Conservation (phyloP, 2,329 filamentous ascomycete species). For the Waltergamsia citrina region DNA sequence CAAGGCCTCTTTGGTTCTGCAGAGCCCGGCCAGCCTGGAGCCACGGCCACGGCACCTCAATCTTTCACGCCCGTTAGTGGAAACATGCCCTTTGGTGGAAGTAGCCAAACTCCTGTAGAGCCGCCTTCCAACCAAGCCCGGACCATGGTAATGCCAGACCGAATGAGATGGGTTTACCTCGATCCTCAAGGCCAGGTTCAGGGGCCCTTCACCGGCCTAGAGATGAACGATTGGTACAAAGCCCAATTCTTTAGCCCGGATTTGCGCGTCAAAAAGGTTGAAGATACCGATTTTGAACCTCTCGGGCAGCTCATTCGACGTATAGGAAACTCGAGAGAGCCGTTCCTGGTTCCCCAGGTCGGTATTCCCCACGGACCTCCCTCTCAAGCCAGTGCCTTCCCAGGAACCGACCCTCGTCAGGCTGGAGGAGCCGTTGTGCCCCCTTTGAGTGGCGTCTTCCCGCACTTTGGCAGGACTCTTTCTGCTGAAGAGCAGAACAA, state of each 20-base stretch:
- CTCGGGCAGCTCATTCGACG: constrained; percentile 88
- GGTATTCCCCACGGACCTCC: constrained; percentile 84
- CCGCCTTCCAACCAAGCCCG: constrained; percentile 62
- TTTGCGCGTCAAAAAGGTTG: constrained; percentile 86
- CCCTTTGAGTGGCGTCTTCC: constrained; percentile 87
- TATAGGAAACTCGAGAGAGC: constrained; percentile 94
- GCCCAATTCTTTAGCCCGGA: constrained; percentile 96
- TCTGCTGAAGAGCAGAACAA: constrained; percentile 98
- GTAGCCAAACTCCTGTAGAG: constrained; percentile 25
- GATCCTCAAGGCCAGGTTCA: constrained; percentile 89
- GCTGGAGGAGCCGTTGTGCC: constrained; percentile 70
- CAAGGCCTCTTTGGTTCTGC: constrained; percentile 25
- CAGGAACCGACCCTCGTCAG: constrained; percentile 34
- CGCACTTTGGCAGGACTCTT: constrained; percentile 90
- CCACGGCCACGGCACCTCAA: constrained; percentile 20
- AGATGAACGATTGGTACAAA: constrained; percentile 99
- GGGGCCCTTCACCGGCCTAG: constrained; percentile 88
- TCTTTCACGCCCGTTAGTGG: constrained; percentile 23
- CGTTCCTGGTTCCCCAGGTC: constrained; percentile 95
- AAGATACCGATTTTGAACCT: constrained; percentile 90
- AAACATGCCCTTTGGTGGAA: constrained; percentile 22
- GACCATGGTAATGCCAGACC: constrained; percentile 97
- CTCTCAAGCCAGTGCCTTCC: constrained; percentile 37
- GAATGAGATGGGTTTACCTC: constrained; percentile 97
- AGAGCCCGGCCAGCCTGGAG: constrained; percentile 24